These are phyloP conservation scores for Apiotrichum akiyoshidainum DNA, from an alignment of 1,284 basidiomycete species.

Conservation along the genomic window DNA sequence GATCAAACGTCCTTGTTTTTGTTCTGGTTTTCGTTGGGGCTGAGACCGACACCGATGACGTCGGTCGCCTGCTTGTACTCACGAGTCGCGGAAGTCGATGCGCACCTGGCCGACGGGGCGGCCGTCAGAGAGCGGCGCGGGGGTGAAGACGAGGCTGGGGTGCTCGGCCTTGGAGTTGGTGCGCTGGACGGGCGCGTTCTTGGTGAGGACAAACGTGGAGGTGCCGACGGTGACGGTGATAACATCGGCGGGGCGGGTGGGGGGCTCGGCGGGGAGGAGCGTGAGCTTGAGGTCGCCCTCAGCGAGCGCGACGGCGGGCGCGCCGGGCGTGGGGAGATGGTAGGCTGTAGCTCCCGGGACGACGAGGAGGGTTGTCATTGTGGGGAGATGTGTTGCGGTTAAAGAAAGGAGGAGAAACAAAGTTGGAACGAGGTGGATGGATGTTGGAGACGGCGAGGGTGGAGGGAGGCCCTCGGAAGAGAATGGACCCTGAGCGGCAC, in stretches of 20 bases:
- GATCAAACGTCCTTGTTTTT: not conserved
- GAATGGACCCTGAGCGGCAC: too few species aligned
- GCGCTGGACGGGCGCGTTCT: conserved; percentile 39
- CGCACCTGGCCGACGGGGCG: conserved; percentile 43
- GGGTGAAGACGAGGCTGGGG: conserved; percentile 43
- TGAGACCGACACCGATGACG: not conserved
- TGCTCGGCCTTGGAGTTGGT: conserved; percentile 42
- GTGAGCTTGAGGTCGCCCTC: conserved; percentile 41
- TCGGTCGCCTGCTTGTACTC: conserved; percentile 10
- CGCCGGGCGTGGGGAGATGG: conserved; percentile 41
- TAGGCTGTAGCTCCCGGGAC: conserved; percentile 38
- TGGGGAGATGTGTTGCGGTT: conserved; percentile 5
- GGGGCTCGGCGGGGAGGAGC: conserved; percentile 43
- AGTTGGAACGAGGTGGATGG: not conserved
- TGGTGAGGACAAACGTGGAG: conserved; percentile 39
- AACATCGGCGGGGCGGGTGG: conserved; percentile 32
- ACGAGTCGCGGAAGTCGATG: conserved; percentile 42
- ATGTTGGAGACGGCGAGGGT: not conserved
- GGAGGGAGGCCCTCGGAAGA: not conserved
- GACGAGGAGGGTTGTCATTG: conserved; percentile 43
- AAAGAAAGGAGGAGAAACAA: not conserved
- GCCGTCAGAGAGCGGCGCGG: conserved; percentile 38
- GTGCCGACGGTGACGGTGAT: conserved; percentile 41
- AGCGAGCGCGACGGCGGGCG: conserved; percentile 38
- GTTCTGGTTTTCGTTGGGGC: not conserved